phyloP scores from a whole-genome alignment of 208 protist species.

The Acanthamoeba polyphaga region DNA sequence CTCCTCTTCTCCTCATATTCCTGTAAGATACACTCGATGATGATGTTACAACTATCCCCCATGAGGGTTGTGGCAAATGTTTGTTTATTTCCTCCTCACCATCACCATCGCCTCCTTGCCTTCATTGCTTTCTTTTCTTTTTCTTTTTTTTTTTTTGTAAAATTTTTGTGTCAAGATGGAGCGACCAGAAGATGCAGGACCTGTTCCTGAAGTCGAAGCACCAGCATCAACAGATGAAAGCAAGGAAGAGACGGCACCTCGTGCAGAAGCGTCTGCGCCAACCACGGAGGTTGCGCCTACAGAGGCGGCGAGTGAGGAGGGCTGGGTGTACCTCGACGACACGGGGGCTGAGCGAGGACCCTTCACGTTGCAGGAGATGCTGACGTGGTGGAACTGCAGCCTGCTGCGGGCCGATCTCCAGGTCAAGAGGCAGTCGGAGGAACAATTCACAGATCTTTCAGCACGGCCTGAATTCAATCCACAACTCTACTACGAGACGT shows the following conservation, averaged over 20 bases:
- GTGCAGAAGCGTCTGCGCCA: not conserved
- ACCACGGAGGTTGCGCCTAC: not conserved
- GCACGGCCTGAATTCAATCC: constrained; percentile 41
- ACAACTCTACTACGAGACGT: constrained; percentile 44
- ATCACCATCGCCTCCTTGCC: not conserved
- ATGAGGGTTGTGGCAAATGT: constrained; percentile 34
- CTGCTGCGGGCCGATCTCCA: constrained; percentile 51
- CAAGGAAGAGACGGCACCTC: no score
- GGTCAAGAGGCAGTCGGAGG: constrained; percentile 5
- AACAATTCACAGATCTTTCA: constrained; percentile 29
- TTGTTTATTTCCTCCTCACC: not conserved
- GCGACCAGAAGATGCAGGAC: not conserved
- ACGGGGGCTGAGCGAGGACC: not conserved
- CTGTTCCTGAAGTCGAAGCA: no score
- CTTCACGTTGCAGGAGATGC: constrained; percentile 56
- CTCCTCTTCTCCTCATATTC: constrained; percentile 16
- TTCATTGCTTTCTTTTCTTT: not conserved
- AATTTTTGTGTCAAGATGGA: no score
- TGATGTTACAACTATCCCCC: constrained; percentile 25
- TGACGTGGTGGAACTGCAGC: constrained; percentile 44
- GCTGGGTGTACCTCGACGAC: constrained; percentile 69
- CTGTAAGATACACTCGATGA: constrained; percentile 61
- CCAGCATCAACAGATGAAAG: not conserved
- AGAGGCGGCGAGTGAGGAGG: not conserved
- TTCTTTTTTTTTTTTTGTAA: not conserved